These are phyloP conservation scores for Populus hybrid DNA, from an alignment of 441 rosid species.

Conservation along the genomic window DNA sequence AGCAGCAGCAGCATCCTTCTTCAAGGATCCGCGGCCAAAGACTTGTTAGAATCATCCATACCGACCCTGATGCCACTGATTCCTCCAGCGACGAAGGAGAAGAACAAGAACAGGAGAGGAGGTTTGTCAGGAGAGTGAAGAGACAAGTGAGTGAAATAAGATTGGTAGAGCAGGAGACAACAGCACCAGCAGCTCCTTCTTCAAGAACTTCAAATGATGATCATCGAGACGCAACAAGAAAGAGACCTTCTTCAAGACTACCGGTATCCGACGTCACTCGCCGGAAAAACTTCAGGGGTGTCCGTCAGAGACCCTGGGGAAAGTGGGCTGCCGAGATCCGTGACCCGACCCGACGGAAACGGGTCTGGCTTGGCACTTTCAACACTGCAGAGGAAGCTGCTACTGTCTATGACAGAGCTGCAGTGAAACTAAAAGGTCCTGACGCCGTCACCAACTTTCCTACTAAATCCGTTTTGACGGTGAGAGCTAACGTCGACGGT, in stretches of 20 bases:
- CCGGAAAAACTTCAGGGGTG: constrained; percentile 40
- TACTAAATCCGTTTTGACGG: constrained; percentile 16
- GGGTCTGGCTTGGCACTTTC: constrained; percentile 47
- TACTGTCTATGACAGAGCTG: constrained; percentile 42
- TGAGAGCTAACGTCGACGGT: background rate
- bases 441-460: constrained; percentile 37
- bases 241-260: background rate
- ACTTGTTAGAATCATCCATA: constrained; percentile 29
- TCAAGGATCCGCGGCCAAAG: background rate
- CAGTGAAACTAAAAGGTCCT: constrained; percentile 22
- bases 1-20: background rate
- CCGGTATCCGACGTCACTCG: constrained; percentile 10
- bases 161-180: background rate
- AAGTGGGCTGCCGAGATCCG: constrained; percentile 54
- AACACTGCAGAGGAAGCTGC: constrained; percentile 31
- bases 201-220: background rate
- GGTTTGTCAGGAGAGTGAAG: constrained; percentile 16
- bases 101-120: background rate
- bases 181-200: background rate
- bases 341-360: constrained; percentile 33
- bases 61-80: constrained; percentile 60
- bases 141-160: constrained; percentile 28
- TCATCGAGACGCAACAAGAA: background rate
- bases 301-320: constrained; percentile 45
- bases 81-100: constrained; percentile 47